Evolutionary conservation across 345 rosid species (phyloP), one percentile per base, ranked within the genome.

Genomic region (Microcos paniculata): DNA sequence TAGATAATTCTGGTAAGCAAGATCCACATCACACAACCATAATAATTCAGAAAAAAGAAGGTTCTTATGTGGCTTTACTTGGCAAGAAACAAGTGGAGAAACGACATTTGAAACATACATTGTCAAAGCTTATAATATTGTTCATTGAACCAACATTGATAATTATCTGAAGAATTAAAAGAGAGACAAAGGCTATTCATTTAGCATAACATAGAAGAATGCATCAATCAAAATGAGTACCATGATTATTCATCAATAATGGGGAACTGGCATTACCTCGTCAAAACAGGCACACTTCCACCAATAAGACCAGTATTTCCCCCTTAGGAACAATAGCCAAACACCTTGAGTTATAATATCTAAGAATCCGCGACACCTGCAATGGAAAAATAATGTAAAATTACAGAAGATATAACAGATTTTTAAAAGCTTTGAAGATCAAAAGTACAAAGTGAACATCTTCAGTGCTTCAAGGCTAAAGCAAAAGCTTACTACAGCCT

Each of bases 261-360:
- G 1, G 15, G 15, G 46, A 74, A 61, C 15, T 23, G 49, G n/a
- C 12, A 26, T 33, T 77, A 94, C 99, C 99, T 96, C 97, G 46
- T 96, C 96, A 82, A 90, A 70, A 92, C 97, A 59, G 99, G 98
- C 24, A 96, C 96, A 84, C 97, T 93, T 78, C 99, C 99, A 63
- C 99, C 99, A 46, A 93, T 98, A 80, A 96, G 98, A 73, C 99
- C 95, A 49, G 97, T 96, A 74, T 96, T 93, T 80, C 98, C 99
- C 21, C 98, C 98, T 85, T 93, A 45, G 99, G 99, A 90, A 92
- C 99, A 78, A 93, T 96, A 76, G 97, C 91, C 81, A 96, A 85
- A 80, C 80, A 70, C 80, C 97, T 88, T 7, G 93, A 90, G 84
- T 93, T 89, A 80, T 96, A 96, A 68, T 93, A 87, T 56, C 80